Percentiles rank a stretch among this genome's conserved stretches.
phyloP scores from a whole-genome alignment of 1,139 yeast genomes.

The Diutina sp. region DNA sequence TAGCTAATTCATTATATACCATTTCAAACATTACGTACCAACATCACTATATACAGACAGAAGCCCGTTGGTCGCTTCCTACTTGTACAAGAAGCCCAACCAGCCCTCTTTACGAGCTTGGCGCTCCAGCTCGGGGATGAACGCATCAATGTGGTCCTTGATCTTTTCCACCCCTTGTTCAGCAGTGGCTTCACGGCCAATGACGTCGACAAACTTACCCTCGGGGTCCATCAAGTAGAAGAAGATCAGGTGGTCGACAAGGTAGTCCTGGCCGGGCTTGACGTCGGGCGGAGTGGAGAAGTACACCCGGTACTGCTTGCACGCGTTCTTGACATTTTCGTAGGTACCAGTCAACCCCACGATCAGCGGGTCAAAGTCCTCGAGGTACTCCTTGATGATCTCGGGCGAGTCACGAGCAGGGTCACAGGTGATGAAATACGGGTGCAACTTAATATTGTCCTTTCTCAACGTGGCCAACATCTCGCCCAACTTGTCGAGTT shows the following conservation, averaged over 20 bases:
- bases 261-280: conserved; percentile 89
- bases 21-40: background rate
- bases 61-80: conserved; percentile 3
- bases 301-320: conserved; percentile 84
- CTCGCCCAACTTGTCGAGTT: conserved; percentile 76
- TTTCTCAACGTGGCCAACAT: conserved; percentile 59
- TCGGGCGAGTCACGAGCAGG: conserved; percentile 90
- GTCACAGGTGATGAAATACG: conserved; percentile 89
- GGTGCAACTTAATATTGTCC: conserved; percentile 53
- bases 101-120: conserved; percentile 43
- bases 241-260: conserved; percentile 94
- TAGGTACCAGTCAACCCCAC: conserved; percentile 87
- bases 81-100: conserved; percentile 42
- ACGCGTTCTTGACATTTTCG: conserved; percentile 68
- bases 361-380: conserved; percentile 80
- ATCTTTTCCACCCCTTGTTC: conserved; percentile 71
- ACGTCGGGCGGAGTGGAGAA: conserved; percentile 91
- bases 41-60: background rate
- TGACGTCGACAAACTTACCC: conserved; percentile 86
- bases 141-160: conserved; percentile 63
- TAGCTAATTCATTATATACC: background rate
- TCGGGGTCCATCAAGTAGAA: conserved; percentile 95
- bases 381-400: conserved; percentile 61
- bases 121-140: conserved; percentile 55
- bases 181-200: conserved; percentile 83